These are phyloP conservation scores for Salinomyces thailandicus DNA, from an alignment of 2,329 filamentous ascomycete species.

Conservation along the genomic window DNA sequence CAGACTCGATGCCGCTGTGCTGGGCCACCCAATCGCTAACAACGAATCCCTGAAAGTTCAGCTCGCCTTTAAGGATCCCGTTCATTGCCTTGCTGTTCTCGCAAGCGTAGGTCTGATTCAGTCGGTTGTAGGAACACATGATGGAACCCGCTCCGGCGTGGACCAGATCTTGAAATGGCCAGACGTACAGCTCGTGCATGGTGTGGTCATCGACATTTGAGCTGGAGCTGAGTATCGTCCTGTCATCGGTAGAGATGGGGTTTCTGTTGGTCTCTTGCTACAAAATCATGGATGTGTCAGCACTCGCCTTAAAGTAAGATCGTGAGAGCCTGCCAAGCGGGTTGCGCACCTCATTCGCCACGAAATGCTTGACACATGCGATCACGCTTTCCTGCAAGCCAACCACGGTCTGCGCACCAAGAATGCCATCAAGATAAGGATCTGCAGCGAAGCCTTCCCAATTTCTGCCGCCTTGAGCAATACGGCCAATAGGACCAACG, in stretches of 20 bases:
- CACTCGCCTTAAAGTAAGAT: neutral
- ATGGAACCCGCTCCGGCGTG: conserved; percentile 37
- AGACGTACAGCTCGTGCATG: conserved; percentile 59
- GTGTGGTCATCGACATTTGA: conserved; percentile 52
- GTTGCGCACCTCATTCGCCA: conserved; percentile 40
- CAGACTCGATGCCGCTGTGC: conserved; percentile 40
- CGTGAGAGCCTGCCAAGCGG: neutral
- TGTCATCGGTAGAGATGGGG: conserved; percentile 16
- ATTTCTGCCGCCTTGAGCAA: conserved; percentile 56
- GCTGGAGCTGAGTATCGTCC: conserved; percentile 22
- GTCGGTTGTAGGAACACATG: conserved; percentile 25
- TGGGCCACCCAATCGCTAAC: conserved; percentile 53
- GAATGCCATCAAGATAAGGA: conserved; percentile 50
- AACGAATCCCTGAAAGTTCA: conserved; percentile 61
- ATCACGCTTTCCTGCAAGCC: conserved; percentile 50
- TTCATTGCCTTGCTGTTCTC: conserved; percentile 61
- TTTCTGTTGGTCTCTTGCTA: conserved; percentile 44
- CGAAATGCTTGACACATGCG: conserved; percentile 47
- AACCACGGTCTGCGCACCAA: conserved; percentile 41
- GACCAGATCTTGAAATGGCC: conserved; percentile 43
- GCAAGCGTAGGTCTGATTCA: conserved; percentile 46
- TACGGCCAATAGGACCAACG: conserved; percentile 59
- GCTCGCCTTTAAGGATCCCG: conserved; percentile 60
- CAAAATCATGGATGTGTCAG: neutral
- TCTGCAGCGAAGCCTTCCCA: conserved; percentile 68